Evolutionary conservation across 2,329 filamentous ascomycete genomes (phyloP), one percentile per base, ranked within the genome.

Genomic region (Venturia oleaginea): DNA sequence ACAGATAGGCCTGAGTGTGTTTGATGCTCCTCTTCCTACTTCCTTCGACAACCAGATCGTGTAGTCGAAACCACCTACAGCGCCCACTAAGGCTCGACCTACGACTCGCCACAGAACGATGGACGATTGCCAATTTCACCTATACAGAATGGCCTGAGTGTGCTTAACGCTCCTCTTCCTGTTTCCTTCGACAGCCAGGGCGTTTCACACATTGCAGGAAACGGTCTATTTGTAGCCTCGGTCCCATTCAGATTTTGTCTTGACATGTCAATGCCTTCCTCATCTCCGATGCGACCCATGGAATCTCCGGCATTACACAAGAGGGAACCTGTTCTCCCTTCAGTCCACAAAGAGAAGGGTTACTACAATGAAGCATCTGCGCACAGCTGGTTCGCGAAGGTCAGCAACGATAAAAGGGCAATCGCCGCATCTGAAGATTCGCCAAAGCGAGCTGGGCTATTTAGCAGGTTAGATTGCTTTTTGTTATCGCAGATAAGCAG

Each of bases 31-130:
- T 19, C 83, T 97, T 10, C 94, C 94, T 1, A 91, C 92, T 10
- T 97, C 93, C 0, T 97, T 97, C 74, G 94, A 97, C 76, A 96
- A 92, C 70, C 94, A 97, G 72, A 93, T 92, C 61, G 90, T 97
- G 80, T 79, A 55, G 83, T 86, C 67, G 83, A 86, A 71, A 81
- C 83, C 67, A 83, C 79, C 59, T 79, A 83, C 73, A 82, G 80
- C 67, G 84, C 83, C 68, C 83, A 83, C 70, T 76, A 82, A 57
- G 83, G 80, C 34, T 85, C 84, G 19, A 83, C 82, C 67, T 96
- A 92, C 73, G 93, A 92, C 68, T 97, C 93, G 17, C 92, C 93
- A 10, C 85, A 88, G 62, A 90, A 92, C 69, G 84, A 88, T 64
- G 68, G 70, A 66, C 86, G 89, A n/a, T 81, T 92, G 46, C 89